Percentiles rank a stretch among this genome's conserved stretches.
Evolutionary conservation across 2,329 filamentous ascomycete genomes (phyloP).

Genomic region (Arthrobotrys conoides): DNA sequence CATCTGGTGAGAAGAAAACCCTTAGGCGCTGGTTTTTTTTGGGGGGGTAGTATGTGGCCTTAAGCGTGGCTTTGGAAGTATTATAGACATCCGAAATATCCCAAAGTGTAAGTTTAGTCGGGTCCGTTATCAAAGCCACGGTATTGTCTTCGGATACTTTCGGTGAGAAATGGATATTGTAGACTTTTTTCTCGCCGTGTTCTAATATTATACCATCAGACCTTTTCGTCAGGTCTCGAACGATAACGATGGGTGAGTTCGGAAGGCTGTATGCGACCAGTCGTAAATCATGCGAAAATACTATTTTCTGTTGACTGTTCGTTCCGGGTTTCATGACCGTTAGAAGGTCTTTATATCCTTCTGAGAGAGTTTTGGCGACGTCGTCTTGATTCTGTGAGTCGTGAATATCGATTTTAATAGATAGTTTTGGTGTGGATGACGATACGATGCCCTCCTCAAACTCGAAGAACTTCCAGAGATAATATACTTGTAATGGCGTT

Average conservation of each 20-base stretch:
- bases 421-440: not conserved
- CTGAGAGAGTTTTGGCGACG: not conserved
- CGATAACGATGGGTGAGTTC: constrained; percentile 10
- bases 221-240: not conserved
- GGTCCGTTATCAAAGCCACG: not conserved
- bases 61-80: not conserved
- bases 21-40: not conserved
- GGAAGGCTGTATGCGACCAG: not conserved
- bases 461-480: constrained; percentile 23
- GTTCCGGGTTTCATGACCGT: not conserved
- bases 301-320: not conserved
- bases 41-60: not conserved
- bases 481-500: constrained; percentile 20
- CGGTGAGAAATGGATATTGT: constrained; percentile 6
- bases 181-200: not conserved
- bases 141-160: constrained; percentile 7
- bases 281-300: not conserved
- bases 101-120: not conserved
- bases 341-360: constrained; percentile 4
- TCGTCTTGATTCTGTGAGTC: constrained; percentile 14
- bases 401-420: not conserved
- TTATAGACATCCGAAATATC: not conserved
- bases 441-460: not conserved
- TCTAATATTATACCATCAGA: not conserved
- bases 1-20: not conserved